Evolutionary conservation across 805 yeast species (phyloP), one percentile per base, ranked within the genome.

Genomic region (Kazachstania africana): DNA sequence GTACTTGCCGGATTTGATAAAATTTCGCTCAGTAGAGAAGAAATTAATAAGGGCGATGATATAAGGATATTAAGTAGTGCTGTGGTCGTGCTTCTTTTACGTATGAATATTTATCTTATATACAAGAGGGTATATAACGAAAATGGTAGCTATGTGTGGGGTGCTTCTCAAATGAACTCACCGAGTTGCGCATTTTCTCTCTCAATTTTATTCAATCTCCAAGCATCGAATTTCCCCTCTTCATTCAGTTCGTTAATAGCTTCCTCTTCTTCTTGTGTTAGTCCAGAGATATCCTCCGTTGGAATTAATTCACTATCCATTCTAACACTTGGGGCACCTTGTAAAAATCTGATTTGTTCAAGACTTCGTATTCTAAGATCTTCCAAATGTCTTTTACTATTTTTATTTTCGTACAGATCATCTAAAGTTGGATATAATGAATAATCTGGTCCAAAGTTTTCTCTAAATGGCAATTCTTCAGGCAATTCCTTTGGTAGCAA

Each of bases 311-410:
- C 88, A 38, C 69, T 76, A 37, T 59, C 63, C 94, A 87, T 84
- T 42, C 82, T 79, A 6, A 91, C 97, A 43, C 93, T 78, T 9
- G 98, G 98, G 0, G 97, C 97, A 31, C 87, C 87, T 45, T 81
- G 82, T 35, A 88, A 56, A 47, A 65, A 78, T 42, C 96, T 58
- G 29, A 88, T 61, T 50, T 81, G 84, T 56, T 88, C 95, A 45
- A 87, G 54, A 17, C 84, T 70, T 39, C 80, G 77, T 34, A 72
- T 72, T 44, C 75, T 69, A 22, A 88, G 73, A 47, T 78, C 73
- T 43, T 91, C 95, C 33, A 91, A 63, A 48, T 82, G 84, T 51
- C 78, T 78, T 40, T 77, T 78, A 14, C 83, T 65, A 55, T 88
- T 88, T 48, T 79, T 81, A 58, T 88, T 88, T 44, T 87, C 95